Evolutionary conservation across 495 filamentous ascomycete species (phyloP), one percentile per base, ranked within the genome.

Genomic region (Talaromyces ruber): DNA sequence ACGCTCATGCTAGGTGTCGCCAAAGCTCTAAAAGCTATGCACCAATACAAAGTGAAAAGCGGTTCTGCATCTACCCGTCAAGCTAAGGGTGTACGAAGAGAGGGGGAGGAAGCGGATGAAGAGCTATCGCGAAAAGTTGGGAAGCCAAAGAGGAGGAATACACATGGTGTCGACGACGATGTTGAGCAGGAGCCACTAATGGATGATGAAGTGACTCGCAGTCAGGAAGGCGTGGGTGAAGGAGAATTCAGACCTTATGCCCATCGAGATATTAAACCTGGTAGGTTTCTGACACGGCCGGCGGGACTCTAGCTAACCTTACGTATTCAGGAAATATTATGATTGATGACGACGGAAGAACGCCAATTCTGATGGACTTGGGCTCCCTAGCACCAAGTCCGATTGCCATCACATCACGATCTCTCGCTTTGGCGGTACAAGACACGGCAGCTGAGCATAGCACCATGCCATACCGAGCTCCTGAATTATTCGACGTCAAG

Each of bases 381-480:
- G 94, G 94, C 50, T 97, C 93, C 18, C 78, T 98, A 30, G 87
- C 92, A 30, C 90, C 89, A 3, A 91, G 91, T 0, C 95, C 94
- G 0, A 90, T 91, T 56, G 85, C 91, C n/a, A 94, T 98, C 64
- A 97, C 94, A 9, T 93, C 89, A 16, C 89, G 95, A 22, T 93
- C 92, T 3, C 82, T 96, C 8, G 94, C 94, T 21, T 81, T 98
- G 63, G 89, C 89, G 4, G 90, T 93, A 12, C 94, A 98, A 74
- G 94, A 98, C 66, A 89, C 84, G 18, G 94, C 94, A 7, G 94
- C 93, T 7, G 94, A 98, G 71, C 93, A 97, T 77, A 91, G 86
- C 64, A 98, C 94, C 14, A 97, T 98, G 92, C 93, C 95, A 1
- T 98, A 98, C 74, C 91, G 94, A 56, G 94, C 94, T 2, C 94